Evolutionary conservation across 2,329 filamentous ascomycete genomes (phyloP), one percentile per base, ranked within the genome.

Genomic region (Sclerotinia spermophila): DNA sequence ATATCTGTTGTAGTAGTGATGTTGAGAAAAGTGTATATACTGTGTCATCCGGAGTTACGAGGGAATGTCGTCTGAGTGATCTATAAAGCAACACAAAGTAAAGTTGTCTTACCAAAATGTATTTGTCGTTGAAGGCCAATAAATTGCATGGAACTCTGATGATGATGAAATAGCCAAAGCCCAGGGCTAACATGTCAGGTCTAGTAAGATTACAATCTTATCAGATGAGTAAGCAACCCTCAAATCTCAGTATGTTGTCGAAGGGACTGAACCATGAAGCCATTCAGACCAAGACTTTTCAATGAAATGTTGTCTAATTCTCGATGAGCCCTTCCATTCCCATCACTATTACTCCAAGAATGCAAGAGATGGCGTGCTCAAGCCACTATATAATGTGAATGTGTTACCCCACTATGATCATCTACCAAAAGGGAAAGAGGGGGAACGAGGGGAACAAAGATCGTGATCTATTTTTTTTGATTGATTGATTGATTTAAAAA

Each of bases 371-470:
- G 62, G 24, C 62, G 62, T 65, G 62, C 62, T 65, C 19, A 27
- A 19, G 33, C 45, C 61, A 51, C 51, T 53, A 33, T 60, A 21
- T 40, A 40, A 19, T 64, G 33, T 35, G 24, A 59, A 48, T 38
- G 13, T 40, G 51, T 40, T 40, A 65, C 62, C 61, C 62, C 62
- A 65, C 62, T 24, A 40, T 51, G 61, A 19, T 15, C 44, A 40
- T 51, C 24, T 62, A 62, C 42, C 19, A 17, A 62, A 33, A 30
- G 27, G 27, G 19, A 62, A 45, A 45, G 40, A 45, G 48, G 48
- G n/a, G 48, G 33, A 51, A 65, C 62, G 53, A 65, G n/a, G 40
- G 38, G 40, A 51, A 65, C 62, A 65, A 65, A 53, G 45, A 53
- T 65, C n/a, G 40, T 19, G 3, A 40, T 38, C 24, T 11, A 27